Evolutionary conservation across 1,284 basidiomycete genomes (phyloP).

Genomic region (Microbotryomycetes sp.): DNA sequence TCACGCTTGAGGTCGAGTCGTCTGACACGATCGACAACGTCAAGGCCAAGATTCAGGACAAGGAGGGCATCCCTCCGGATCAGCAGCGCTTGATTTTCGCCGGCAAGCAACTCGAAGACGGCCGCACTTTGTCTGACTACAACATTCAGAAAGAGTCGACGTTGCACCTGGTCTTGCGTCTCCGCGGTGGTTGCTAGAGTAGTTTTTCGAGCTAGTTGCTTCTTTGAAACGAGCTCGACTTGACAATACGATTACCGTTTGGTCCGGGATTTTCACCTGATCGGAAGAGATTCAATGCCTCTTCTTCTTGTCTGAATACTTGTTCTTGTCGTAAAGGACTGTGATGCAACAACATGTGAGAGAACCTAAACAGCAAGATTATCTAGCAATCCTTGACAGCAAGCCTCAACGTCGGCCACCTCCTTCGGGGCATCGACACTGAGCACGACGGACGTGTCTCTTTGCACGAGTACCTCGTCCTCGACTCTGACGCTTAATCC

Average conservation of each 20-base stretch:
- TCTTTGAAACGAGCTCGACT: too few species aligned
- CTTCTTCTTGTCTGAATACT: too few species aligned
- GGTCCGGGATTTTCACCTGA: too few species aligned
- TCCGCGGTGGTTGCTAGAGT: slow-evolving; percentile 55
- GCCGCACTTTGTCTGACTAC: slow-evolving; percentile 81
- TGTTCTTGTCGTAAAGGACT: too few species aligned
- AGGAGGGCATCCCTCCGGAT: slow-evolving; percentile 57
- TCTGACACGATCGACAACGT: slow-evolving; percentile 69
- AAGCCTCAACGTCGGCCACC: slow-evolving; percentile 77
- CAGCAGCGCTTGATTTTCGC: slow-evolving; percentile 88
- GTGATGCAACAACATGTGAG: too few species aligned
- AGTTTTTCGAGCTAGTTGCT: too few species aligned
- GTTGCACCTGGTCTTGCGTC: slow-evolving; percentile 87
- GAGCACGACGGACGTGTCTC: slow-evolving; percentile 60
- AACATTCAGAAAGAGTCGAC: slow-evolving; percentile 96
- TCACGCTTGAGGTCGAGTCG: slow-evolving; percentile 84
- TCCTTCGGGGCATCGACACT: slow-evolving; percentile 80
- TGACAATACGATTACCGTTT: too few species aligned
- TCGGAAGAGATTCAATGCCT: too few species aligned
- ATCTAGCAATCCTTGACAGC: slow-evolving; percentile 68
- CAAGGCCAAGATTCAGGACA: slow-evolving; percentile 65
- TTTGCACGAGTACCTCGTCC: slow-evolving; percentile 76
- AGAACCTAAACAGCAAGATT: too few species aligned
- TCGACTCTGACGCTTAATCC: slow-evolving; percentile 85
- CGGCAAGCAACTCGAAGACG: slow-evolving; percentile 93